Percentiles rank a stretch among this genome's conserved stretches.
These are phyloP conservation scores for Colletotrichum lindemuthianum DNA, from an alignment of 2,329 filamentous ascomycete genomes.

Conservation along the genomic window DNA sequence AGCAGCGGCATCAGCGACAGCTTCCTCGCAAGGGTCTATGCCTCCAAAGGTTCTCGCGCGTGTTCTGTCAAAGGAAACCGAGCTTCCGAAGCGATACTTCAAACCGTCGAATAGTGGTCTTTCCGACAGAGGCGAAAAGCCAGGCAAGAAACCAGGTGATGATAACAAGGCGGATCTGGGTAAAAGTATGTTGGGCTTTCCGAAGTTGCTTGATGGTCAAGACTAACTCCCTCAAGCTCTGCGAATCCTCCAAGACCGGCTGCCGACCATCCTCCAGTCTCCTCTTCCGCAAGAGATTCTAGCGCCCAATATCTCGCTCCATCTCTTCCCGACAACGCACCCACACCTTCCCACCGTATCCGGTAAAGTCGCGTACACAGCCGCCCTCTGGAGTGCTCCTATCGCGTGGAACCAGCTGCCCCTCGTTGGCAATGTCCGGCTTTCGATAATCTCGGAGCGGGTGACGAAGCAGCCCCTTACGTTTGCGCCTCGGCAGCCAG, in stretches of 20 bases:
- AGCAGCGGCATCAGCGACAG: not conserved
- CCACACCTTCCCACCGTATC: slow-evolving; percentile 92
- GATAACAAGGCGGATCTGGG: slow-evolving; percentile 71
- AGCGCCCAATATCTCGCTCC: slow-evolving; percentile 76
- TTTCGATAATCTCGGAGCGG: slow-evolving; percentile 89
- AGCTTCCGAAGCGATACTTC: slow-evolving; percentile 34
- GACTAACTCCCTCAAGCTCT: slow-evolving; percentile 58
- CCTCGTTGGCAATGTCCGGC: slow-evolving; percentile 86
- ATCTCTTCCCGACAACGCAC: slow-evolving; percentile 80
- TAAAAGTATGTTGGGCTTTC: slow-evolving; percentile 59
- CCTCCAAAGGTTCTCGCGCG: slow-evolving; percentile 14
- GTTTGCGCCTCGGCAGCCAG: slow-evolving; percentile 59
- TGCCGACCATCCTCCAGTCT: slow-evolving; percentile 74
- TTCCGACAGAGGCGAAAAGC: slow-evolving; percentile 13
- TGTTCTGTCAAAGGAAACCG: not conserved
- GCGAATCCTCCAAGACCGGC: slow-evolving; percentile 70
- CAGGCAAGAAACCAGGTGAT: slow-evolving; percentile 53
- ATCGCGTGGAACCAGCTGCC: slow-evolving; percentile 96
- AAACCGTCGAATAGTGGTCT: slow-evolving; percentile 26
- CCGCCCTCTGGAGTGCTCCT: slow-evolving; percentile 94
- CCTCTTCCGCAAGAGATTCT: slow-evolving; percentile 80
- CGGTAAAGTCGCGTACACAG: slow-evolving; percentile 86
- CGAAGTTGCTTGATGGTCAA: not conserved
- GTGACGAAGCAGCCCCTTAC: slow-evolving; percentile 73
- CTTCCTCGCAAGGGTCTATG: not conserved